Conservation (phyloP, 805 yeast species). For the Grigorovia transvaalensis region DNA sequence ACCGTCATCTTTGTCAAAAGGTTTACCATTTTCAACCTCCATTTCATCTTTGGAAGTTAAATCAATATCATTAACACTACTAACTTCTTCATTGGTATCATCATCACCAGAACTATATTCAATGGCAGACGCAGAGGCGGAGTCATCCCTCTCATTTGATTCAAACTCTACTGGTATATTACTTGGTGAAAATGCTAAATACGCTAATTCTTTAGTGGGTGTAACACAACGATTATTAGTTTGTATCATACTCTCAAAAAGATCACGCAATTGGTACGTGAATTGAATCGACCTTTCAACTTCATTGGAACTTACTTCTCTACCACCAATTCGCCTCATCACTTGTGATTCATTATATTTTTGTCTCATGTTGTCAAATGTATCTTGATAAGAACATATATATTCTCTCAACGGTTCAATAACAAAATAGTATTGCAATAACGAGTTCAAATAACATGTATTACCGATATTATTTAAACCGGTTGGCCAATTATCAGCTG, state of each 20-base stretch:
- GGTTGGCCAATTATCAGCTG: slow-evolving; percentile 71
- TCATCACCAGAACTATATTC: not conserved
- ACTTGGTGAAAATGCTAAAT: slow-evolving; percentile 71
- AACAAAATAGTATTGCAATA: slow-evolving; percentile 82
- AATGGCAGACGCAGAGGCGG: not conserved
- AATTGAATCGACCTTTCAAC: slow-evolving; percentile 76
- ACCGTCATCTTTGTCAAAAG: not conserved
- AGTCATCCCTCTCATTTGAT: not conserved
- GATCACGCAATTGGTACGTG: slow-evolving; percentile 54
- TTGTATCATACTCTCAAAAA: slow-evolving; percentile 62
- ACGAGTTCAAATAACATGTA: slow-evolving; percentile 87
- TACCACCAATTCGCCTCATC: slow-evolving; percentile 73
- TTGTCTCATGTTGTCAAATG: slow-evolving; percentile 21
- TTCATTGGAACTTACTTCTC: slow-evolving; percentile 70
- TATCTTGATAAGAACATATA: slow-evolving; percentile 45
- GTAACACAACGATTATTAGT: slow-evolving; percentile 55
- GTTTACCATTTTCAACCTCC: not conserved
- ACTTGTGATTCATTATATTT: slow-evolving; percentile 4
- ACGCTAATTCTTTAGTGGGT: slow-evolving; percentile 79
- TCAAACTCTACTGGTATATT: slow-evolving; percentile 55
- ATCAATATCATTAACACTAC: not conserved
- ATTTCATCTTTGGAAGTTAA: not conserved
- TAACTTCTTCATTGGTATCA: slow-evolving; percentile 2
- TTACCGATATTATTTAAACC: slow-evolving; percentile 93
- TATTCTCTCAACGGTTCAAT: slow-evolving; percentile 68